Conservation (phyloP, 495 filamentous ascomycete genomes). For the Hyaloscypha hepaticicola region DNA sequence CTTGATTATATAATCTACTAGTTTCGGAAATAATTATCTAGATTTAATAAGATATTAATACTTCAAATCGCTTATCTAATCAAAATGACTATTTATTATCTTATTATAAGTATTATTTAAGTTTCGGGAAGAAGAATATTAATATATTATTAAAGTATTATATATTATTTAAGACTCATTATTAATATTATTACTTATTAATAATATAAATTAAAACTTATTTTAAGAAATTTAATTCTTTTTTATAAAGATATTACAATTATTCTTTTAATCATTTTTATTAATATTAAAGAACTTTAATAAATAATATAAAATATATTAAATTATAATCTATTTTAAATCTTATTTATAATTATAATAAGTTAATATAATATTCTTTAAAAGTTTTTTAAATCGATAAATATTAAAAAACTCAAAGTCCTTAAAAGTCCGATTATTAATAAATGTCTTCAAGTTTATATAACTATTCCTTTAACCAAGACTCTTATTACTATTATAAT, state of each 20-base stretch:
- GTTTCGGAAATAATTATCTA: conserved; percentile 20
- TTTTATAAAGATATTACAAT: too few species aligned
- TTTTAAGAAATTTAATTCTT: conserved; percentile 28
- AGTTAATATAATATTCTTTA: too few species aligned
- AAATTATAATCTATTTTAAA: too few species aligned
- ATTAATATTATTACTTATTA: conserved; percentile 63
- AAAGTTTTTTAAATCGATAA: conserved; percentile 25
- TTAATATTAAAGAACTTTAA: too few species aligned
- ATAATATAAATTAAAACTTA: conserved; percentile 60
- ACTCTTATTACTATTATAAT: conserved; percentile 75
- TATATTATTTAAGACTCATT: conserved; percentile 60
- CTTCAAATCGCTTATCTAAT: conserved; percentile 19
- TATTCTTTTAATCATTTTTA: too few species aligned
- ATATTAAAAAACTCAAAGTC: conserved; percentile 49
- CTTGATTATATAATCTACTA: conserved; percentile 19
- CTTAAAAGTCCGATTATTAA: conserved; percentile 60
- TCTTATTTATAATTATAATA: too few species aligned
- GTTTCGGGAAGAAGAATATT: too few species aligned
- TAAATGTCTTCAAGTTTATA: conserved; percentile 78
- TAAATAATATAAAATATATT: too few species aligned
- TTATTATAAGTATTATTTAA: conserved; percentile 21
- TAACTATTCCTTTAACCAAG: conserved; percentile 69
- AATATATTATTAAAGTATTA: too few species aligned
- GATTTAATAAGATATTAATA: conserved; percentile 22
- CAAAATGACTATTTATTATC: conserved; percentile 19